Base-by-base conservation (phyloP, 805 yeast genomes). In the Sungouiella blattae region DNA sequence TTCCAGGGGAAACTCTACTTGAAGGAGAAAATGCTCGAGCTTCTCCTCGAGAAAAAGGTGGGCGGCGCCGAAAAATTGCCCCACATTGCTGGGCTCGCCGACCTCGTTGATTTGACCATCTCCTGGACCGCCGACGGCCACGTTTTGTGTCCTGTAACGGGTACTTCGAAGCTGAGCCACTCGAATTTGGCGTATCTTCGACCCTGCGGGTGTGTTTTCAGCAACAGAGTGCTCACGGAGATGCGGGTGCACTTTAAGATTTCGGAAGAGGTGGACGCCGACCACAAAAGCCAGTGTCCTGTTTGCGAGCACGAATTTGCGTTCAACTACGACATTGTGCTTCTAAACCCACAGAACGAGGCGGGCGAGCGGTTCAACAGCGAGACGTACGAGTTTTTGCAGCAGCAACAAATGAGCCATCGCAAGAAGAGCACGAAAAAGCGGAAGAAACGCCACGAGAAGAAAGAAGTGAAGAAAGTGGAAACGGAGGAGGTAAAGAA, bases 1-100 rank as follows among this genome's bases (percentile, higher is more conserved):
- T 80, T 67, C 51, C 61, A 61, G 32, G 96, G 96, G 0, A 53
- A 64, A 20, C 49, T 87, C 4, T 83, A 71, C 55, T 75, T 80
- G 44, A 84, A 83, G 41, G 84, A 78, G 38, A 58, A 78, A 18
- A 53, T 84, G 0, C 49, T 87, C 5, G 81, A 81, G 47, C 67
- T 71, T 52, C 52, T 87, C 4, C 44, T 83, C 2, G 59, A 64
- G 9, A 53, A 54, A 25, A 61, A 58, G 16, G 48, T 48, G 18
- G 30, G 26, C 11, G 13, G 12, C 11, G 28, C 7, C 3, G 16
- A 11, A 3, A 11, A 3, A 4, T 5, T 33, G 4, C 24, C 30
- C 2, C 49, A 46, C 23, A 32, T 46, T 12, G 36, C 32, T 14
- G 32, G 43, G 5, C 39, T 45, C n/a, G 41, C 35, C 12, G 52